Conservation (phyloP, 768 basidiomycete species). For the Omphalotus guepiniiformis region DNA sequence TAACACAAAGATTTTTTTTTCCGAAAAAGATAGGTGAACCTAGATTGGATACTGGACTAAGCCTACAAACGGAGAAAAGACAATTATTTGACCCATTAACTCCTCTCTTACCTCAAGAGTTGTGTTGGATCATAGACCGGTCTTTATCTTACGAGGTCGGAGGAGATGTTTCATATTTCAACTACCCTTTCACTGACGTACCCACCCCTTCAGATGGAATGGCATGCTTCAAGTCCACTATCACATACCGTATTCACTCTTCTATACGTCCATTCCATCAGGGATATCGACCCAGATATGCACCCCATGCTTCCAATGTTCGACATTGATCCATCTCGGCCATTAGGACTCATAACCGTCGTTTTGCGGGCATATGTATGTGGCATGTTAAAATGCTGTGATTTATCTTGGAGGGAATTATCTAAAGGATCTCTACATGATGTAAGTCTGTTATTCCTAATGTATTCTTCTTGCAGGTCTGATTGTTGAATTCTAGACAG, state of each 20-base stretch:
- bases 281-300: slow-evolving; percentile 56
- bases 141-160: slow-evolving; percentile 75
- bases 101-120: slow-evolving; percentile 68
- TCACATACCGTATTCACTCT: slow-evolving; percentile 83
- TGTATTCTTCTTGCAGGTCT: slow-evolving; percentile 11
- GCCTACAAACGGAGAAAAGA: slow-evolving; percentile 35
- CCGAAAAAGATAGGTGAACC: slow-evolving; percentile 77
- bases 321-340: slow-evolving; percentile 41
- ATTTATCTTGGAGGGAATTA: slow-evolving; percentile 78
- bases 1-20: slow-evolving; percentile 11
- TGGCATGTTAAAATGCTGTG: slow-evolving; percentile 76
- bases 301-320: slow-evolving; percentile 22
- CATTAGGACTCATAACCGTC: slow-evolving; percentile 58
- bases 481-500: slow-evolving; percentile 44
- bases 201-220: slow-evolving; percentile 79
- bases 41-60: slow-evolving; percentile 80
- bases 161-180: slow-evolving; percentile 4
- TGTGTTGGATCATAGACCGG: slow-evolving; percentile 87
- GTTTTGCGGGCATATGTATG: slow-evolving; percentile 65
- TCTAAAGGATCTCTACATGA: slow-evolving; percentile 73
- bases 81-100: slow-evolving; percentile 57
- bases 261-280: slow-evolving; percentile 64
- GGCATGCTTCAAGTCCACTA: slow-evolving; percentile 83
- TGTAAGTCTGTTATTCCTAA: slow-evolving; percentile 42
- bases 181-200: slow-evolving; percentile 11